Evolutionary conservation across 1,139 yeast species (phyloP), one percentile per base, ranked within the genome.

Genomic region (Schwanniomyces etchellsii): DNA sequence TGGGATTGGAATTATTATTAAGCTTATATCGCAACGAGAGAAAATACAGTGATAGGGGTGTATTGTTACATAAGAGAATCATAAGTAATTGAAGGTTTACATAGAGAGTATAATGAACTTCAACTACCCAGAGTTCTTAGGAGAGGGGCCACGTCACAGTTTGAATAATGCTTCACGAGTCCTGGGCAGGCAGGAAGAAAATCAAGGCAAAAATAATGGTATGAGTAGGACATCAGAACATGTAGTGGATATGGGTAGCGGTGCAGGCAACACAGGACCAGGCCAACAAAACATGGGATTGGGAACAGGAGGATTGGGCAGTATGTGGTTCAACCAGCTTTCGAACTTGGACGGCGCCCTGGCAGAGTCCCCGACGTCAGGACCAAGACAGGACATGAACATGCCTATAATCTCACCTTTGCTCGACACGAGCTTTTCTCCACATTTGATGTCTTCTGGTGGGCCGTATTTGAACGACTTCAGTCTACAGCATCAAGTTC

Each of bases 91-190:
- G 21, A 18, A 18, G n/a, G n/a, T 7, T 18, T 18, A 7, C 7
- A n/a, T 18, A 18, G 21, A 18, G n/a, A n/a, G 9, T 7, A 7
- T 7, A 18, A 59, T 59, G 64, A 55, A 49, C 44, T 55, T 62
- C 47, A 58, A 60, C 33, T 60, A 61, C 42, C 67, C 67, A 27
- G 65, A 62, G 33, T 62, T 62, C 42, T 48, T 62, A 36, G 49
- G 43, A 28, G 25, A 36, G 17, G 28, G 23, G 32, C 30, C 26
- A 24, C 32, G 22, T 13, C 15, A 14, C 31, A 26, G 17, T 20
- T 18, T 18, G 21, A 18, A n/a, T n/a, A 18, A 16, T n/a, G 15
- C 16, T 23, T 9, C 16, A 20, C 20, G 24, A 24, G 26, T 17
- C 29, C 20, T 24, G 27, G 14, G 29, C 28, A 14, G 13, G 24